A percentile compares a stretch with the other conserved stretches of the same genome.
Conservation (phyloP, 2,329 filamentous ascomycete species). For the Plectosphaerella cucumerina region DNA sequence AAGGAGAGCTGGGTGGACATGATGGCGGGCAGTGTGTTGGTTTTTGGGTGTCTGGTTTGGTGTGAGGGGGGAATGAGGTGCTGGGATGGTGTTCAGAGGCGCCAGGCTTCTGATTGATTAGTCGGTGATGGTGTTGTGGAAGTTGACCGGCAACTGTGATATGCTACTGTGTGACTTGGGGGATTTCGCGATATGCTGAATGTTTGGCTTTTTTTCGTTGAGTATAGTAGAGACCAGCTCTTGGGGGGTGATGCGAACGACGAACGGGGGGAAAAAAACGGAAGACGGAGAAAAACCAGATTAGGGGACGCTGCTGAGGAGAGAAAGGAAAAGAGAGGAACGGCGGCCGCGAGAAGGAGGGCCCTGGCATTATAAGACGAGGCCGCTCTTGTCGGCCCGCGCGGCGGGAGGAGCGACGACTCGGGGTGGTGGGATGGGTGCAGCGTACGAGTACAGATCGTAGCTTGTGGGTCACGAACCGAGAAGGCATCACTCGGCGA, state of each 20-base stretch:
- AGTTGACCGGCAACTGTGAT: constrained; percentile 38
- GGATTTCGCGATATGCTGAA: constrained; percentile 6
- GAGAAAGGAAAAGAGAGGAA: constrained; percentile 38
- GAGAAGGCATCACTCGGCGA: constrained; percentile 8
- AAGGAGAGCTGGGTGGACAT: constrained; percentile 97
- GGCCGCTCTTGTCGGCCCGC: constrained; percentile 2
- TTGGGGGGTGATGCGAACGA: constrained; percentile 26
- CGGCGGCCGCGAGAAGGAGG: constrained; percentile 23
- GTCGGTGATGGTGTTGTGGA: constrained; percentile 26
- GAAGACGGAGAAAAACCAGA: constrained; percentile 45
- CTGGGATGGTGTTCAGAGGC: constrained; percentile 26
- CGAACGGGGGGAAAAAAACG: constrained; percentile 28
- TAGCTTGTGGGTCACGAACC: constrained; percentile 6
- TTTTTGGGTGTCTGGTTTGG: too few relatives aligned
- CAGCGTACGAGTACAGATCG: constrained; percentile 11
- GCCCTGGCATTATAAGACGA: constrained; percentile 26
- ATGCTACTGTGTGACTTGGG: constrained; percentile 2
- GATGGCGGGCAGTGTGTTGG: constrained; percentile 33
- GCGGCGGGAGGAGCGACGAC: constrained; percentile 7
- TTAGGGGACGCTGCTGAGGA: constrained; percentile 61
- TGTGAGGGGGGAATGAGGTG: constrained; percentile 11
- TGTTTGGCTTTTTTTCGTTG: constrained; percentile 19
- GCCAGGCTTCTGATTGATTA: constrained; percentile 44
- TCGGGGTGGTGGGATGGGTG: not conserved
- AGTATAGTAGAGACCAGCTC: constrained; percentile 52